These are phyloP conservation scores for Aspergillus novoparasiticus DNA, from an alignment of 2,329 filamentous ascomycete species.

Conservation along the genomic window DNA sequence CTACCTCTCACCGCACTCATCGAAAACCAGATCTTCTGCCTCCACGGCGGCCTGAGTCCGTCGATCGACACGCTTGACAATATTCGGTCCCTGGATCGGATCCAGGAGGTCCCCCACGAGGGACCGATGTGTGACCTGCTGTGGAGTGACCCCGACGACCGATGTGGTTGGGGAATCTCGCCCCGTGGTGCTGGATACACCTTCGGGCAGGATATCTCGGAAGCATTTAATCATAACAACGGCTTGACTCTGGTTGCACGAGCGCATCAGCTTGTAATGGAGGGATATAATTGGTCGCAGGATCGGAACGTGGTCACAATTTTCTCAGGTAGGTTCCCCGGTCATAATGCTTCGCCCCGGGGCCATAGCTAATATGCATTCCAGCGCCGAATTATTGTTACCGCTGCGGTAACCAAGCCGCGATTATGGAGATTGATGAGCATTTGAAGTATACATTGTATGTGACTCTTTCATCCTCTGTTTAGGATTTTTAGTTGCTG, in stretches of 20 bases:
- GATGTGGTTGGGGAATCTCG: conserved; percentile 94
- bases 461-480: conserved; percentile 44
- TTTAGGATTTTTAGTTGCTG: background rate
- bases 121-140: conserved; percentile 97
- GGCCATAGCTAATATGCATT: conserved; percentile 28
- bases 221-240: conserved; percentile 99
- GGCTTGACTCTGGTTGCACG: conserved; percentile 92
- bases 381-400: conserved; percentile 92
- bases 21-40: conserved; percentile 98
- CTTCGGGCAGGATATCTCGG: conserved; percentile 94
- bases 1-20: conserved; percentile 95
- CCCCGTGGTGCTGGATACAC: conserved; percentile 93
- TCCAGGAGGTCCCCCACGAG: conserved; percentile 97
- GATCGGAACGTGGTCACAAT: conserved; percentile 98
- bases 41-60: conserved; percentile 95
- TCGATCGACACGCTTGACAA: conserved; percentile 95
- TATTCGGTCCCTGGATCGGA: conserved; percentile 90
- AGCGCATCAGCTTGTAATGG: conserved; percentile 98
- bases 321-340: conserved; percentile 72
- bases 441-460: conserved; percentile 99
- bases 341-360: background rate
- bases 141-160: conserved; percentile 97
- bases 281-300: conserved; percentile 99
- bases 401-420: conserved; percentile 96
- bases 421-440: conserved; percentile 99